phyloP scores from a whole-genome alignment of 2,329 filamentous ascomycete genomes.

The Penicillium sp. region DNA sequence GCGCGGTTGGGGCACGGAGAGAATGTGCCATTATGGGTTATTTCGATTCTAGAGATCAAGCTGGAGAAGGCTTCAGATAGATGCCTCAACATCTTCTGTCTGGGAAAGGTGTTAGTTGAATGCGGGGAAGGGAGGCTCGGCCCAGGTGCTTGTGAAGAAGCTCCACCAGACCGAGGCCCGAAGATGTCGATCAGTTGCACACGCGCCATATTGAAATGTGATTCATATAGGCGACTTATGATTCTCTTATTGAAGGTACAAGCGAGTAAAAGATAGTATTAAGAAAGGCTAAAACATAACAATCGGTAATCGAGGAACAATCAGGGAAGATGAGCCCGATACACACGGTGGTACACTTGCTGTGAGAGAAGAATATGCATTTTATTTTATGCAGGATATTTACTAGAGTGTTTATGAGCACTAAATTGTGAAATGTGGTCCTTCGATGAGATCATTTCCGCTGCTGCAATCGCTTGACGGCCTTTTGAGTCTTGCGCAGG shows the following conservation, averaged over 20 bases:
- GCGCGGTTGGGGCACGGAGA: slow-evolving; percentile 29
- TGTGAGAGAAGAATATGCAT: slow-evolving; percentile 11
- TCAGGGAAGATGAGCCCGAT: not conserved
- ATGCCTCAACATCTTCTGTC: not conserved
- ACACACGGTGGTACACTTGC: not conserved
- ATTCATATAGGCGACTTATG: not conserved
- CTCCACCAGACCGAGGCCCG: slow-evolving; percentile 18
- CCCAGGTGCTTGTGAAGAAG: slow-evolving; percentile 5
- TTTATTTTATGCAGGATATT: slow-evolving; percentile 5
- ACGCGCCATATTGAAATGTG: not conserved
- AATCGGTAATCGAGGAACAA: too few species aligned
- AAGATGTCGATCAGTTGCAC: slow-evolving; percentile 7
- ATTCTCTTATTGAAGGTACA: too few species aligned
- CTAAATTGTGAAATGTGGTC: not conserved
- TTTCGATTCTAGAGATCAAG: not conserved
- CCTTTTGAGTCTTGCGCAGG: slow-evolving; percentile 31
- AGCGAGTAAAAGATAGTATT: too few species aligned
- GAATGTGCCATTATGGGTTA: slow-evolving; percentile 16
- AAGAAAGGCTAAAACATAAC: too few species aligned
- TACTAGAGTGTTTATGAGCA: slow-evolving; percentile 14
- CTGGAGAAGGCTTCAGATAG: not conserved
- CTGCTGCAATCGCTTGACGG: slow-evolving; percentile 14
- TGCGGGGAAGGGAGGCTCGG: slow-evolving; percentile 14
- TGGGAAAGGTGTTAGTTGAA: not conserved
- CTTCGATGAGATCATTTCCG: not conserved